Conservation (phyloP, 2,329 filamentous ascomycete species). For the Phialophora expanda region DNA sequence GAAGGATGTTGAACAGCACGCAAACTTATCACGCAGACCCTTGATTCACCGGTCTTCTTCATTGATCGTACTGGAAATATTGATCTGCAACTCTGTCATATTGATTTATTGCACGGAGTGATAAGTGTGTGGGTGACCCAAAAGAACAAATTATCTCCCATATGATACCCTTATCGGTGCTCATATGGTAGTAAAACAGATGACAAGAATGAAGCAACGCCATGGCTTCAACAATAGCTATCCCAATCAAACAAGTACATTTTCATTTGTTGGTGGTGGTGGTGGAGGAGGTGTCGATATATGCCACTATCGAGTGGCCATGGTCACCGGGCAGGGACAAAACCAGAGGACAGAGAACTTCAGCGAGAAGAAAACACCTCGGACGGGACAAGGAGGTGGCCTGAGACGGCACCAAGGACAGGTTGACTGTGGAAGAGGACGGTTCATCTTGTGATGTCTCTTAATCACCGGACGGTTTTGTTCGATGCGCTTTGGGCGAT, state of each 20-base stretch:
- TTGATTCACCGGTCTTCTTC: slow-evolving; percentile 39
- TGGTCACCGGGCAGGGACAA: background rate
- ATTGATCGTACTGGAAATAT: slow-evolving; percentile 40
- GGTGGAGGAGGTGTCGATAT: background rate
- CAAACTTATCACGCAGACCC: slow-evolving; percentile 29
- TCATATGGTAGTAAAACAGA: background rate
- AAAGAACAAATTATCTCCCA: slow-evolving; percentile 2
- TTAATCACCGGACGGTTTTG: background rate
- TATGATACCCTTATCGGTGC: background rate
- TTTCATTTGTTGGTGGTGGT: slow-evolving; percentile 21
- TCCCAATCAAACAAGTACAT: slow-evolving; percentile 7
- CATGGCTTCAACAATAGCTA: slow-evolving; percentile 17
- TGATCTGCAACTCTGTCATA: slow-evolving; percentile 40
- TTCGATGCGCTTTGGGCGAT: background rate
- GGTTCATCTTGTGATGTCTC: slow-evolving; percentile 29
- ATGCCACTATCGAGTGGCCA: background rate
- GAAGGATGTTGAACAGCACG: slow-evolving; percentile 22
- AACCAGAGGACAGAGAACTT: slow-evolving; percentile 8
- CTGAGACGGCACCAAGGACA: slow-evolving; percentile 39
- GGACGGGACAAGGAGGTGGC: slow-evolving; percentile 38
- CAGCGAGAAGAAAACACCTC: slow-evolving; percentile 30
- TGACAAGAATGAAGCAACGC: background rate
- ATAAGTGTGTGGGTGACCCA: slow-evolving; percentile 24
- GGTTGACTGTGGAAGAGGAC: slow-evolving; percentile 28
- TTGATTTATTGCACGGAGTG: slow-evolving; percentile 41